Conservation (phyloP, 495 filamentous ascomycete species). For the Letharia columbiana region DNA sequence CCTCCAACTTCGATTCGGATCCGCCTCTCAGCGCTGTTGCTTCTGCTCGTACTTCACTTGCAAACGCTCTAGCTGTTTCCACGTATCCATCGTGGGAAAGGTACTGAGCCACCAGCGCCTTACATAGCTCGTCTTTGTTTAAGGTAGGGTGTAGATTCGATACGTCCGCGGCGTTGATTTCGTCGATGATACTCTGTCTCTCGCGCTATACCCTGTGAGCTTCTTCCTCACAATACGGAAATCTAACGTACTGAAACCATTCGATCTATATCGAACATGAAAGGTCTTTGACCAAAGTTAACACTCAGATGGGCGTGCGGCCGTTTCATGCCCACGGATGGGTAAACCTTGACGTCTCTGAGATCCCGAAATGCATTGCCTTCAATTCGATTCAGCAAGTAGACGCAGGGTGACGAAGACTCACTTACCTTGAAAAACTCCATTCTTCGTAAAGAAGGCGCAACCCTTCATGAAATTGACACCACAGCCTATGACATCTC, state of each 20-base stretch:
- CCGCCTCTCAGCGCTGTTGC: constrained; percentile 53
- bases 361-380: constrained; percentile 76
- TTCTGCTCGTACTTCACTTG: constrained; percentile 70
- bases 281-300: constrained; percentile 88
- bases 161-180: constrained; percentile 45
- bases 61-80: constrained; percentile 86
- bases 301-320: constrained; percentile 70
- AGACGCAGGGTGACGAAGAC: constrained; percentile 2
- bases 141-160: constrained; percentile 55
- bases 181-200: constrained; percentile 46
- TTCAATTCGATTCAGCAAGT: constrained; percentile 29
- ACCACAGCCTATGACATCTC: constrained; percentile 88
- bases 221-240: neutral
- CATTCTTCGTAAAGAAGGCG: constrained; percentile 95
- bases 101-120: constrained; percentile 78
- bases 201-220: constrained; percentile 45
- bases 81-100: constrained; percentile 93
- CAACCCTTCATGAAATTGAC: constrained; percentile 84
- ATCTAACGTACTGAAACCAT: constrained; percentile 63
- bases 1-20: constrained; percentile 42
- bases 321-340: constrained; percentile 90
- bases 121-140: constrained; percentile 69
- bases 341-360: constrained; percentile 62
- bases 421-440: constrained; percentile 59
- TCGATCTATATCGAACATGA: constrained; percentile 86